Percentiles rank a stretch among this genome's conserved stretches.
Conservation (phyloP, 176 grass and related monocot species). For the Triticum aestivum region IWGSC_CS_RefSeq_v2.1 NC_057796.1:402252193-402252692, state of each 20-base stretch:
- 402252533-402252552: conserved; percentile 10
- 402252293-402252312: conserved; percentile 88
- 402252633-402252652: background rate
- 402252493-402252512: conserved; percentile 33
- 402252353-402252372: conserved; percentile 40
- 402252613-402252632: background rate
- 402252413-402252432: conserved; percentile 73
- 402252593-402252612: conserved; percentile 7
- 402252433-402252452: conserved; percentile 66
- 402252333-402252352: conserved; percentile 67
- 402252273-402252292: conserved; percentile 37
- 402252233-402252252: no score
- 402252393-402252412: background rate
- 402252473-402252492: conserved; percentile 60
- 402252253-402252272: background rate
- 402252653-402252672: background rate
- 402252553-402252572: conserved; percentile 14
- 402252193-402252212: no score
- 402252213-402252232: background rate
- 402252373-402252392: background rate
- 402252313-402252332: conserved; percentile 87
- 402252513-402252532: conserved; percentile 47
- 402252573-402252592: conserved; percentile 36
- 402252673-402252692: background rate
- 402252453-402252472: conserved; percentile 64